Conservation (phyloP, 1,139 yeast species). For the Candida neerlandica region DNA sequence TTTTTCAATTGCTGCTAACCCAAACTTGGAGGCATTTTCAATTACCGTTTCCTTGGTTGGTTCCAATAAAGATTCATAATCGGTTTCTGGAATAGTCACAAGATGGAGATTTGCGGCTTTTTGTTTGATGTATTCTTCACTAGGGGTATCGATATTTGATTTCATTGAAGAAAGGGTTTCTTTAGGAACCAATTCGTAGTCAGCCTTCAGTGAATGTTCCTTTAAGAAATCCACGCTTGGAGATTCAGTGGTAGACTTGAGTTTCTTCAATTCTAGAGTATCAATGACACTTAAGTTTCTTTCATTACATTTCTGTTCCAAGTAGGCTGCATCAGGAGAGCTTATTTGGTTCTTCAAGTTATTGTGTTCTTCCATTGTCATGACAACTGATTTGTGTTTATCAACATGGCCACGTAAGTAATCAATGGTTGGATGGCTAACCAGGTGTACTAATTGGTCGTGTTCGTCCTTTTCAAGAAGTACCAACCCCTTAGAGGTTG, state of each 20-base stretch:
- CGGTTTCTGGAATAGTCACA: conserved; percentile 26
- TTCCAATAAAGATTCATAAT: conserved; percentile 23
- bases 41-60: conserved; percentile 25
- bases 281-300: conserved; percentile 12
- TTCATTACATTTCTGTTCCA: conserved; percentile 20
- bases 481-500: conserved; percentile 17
- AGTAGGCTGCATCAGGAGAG: conserved; percentile 23
- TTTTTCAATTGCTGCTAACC: conserved; percentile 19
- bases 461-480: conserved; percentile 21
- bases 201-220: conserved; percentile 15
- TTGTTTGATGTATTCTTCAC: conserved; percentile 24
- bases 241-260: conserved; percentile 12
- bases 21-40: conserved; percentile 18
- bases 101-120: conserved; percentile 18
- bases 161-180: conserved; percentile 20
- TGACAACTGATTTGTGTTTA: conserved; percentile 13
- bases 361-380: conserved; percentile 22
- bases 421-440: conserved; percentile 26
- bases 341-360: conserved; percentile 16
- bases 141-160: conserved; percentile 25
- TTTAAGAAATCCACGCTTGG: conserved; percentile 25
- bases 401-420: conserved; percentile 19
- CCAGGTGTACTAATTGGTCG: conserved; percentile 17
- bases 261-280: conserved; percentile 6
- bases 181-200: conserved; percentile 18